Evolutionary conservation across 2,329 filamentous ascomycete species (phyloP), one percentile per base, ranked within the genome.

Genomic region (Aspergillus bombycis): DNA sequence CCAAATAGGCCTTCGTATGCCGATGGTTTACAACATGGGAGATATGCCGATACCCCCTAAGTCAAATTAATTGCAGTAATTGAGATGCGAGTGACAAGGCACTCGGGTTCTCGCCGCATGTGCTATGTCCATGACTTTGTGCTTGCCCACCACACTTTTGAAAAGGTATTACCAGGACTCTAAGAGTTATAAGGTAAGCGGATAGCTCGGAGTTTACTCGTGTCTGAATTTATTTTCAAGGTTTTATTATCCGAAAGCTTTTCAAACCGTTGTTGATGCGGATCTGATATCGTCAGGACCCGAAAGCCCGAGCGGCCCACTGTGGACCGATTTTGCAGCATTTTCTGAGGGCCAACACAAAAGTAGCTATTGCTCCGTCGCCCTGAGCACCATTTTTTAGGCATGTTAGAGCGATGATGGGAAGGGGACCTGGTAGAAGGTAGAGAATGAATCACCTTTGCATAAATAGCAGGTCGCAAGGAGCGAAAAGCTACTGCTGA

Each of bases 311-410:
- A 54, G 32, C 4, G 52, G 30, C 30, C 52, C 52, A 54, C 52
- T 34, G 52, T 54, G 52, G 52, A 36, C 21, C 30, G 52, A 34
- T 54, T 54, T 28, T 19, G 26, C 28, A 23, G 19, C 52, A 5
- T 34, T 21, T 36, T 36, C 7, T 36, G 34, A 36, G 34, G 34
- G 19, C 1, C 32, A 36, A 34, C 19, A 54, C 52, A 4, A 54
- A 54, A 54, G 32, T 21, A 54, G 52, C n/a, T 16, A 36, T 36
- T 54, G 19, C 52, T 54, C 52, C 52, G 52, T 54, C 32, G 10
- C 3, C 8, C 2, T 34, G 50, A 28, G 7, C 9, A 32, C 50
- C 16, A 34, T 36, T 54, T 6, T 54, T 1, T 16, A 4, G 11
- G 9, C 9, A 21, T 2, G 3, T 7, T 36, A 3, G 12, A 12